phyloP scores from a whole-genome alignment of 345 rosid species.

The Salix arbutifolia region DNA sequence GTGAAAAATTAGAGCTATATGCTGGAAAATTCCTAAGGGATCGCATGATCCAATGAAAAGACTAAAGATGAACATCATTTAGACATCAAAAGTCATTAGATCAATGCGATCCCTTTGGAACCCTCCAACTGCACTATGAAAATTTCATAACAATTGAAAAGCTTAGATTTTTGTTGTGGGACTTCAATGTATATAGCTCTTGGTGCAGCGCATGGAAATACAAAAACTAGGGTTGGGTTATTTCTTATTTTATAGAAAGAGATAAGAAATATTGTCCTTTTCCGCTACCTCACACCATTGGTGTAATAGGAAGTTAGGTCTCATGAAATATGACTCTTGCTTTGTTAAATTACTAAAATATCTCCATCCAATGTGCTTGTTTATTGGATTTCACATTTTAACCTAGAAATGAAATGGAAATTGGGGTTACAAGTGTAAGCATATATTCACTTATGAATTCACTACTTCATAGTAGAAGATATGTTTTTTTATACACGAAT shows the following conservation, averaged over 20 bases:
- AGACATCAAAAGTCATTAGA: conserved; percentile 20
- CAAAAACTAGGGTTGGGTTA: background rate
- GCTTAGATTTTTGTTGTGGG: background rate
- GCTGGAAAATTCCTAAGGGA: conserved; percentile 59
- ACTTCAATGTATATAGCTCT: background rate
- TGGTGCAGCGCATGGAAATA: background rate
- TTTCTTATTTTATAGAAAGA: conserved; percentile 14
- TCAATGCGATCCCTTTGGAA: conserved; percentile 86
- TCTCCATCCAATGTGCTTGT: background rate
- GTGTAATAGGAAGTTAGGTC: conserved; percentile 16
- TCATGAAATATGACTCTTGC: background rate
- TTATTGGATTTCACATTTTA: background rate
- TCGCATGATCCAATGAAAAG: conserved; percentile 51
- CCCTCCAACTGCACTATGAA: conserved; percentile 45
- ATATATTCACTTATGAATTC: no score
- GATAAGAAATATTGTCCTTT: background rate
- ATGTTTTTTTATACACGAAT: no score
- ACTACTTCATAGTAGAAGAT: no score
- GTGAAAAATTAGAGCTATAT: conserved; percentile 25
- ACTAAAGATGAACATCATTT: background rate
- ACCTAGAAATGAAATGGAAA: background rate
- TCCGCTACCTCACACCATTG: conserved; percentile 12
- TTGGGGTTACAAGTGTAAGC: background rate
- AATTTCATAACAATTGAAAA: background rate
- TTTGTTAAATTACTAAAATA: conserved; percentile 19